Conservation (phyloP, 352 stramenopile genomes). For the Pythium phragmitis region DNA sequence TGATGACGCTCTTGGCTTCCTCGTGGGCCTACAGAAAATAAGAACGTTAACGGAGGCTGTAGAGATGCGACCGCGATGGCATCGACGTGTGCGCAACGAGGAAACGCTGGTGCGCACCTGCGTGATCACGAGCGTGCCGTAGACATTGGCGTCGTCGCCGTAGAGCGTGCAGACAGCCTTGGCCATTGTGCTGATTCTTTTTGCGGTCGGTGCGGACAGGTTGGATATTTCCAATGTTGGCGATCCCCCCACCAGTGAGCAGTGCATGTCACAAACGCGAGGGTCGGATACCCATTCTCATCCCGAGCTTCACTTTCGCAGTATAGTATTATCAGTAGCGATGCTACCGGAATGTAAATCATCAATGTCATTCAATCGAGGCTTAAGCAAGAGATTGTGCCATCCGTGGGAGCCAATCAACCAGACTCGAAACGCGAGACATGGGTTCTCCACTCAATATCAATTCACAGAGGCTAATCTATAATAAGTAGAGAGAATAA, state of each 20-base stretch:
- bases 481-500: too few relatives aligned
- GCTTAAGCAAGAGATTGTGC: conserved; percentile 9
- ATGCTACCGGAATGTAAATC: background rate
- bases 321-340: background rate
- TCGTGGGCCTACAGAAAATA: conserved; percentile 53
- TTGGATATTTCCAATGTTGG: conserved; percentile 10
- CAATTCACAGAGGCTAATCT: conserved; percentile 3
- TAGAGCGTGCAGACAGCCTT: conserved; percentile 88
- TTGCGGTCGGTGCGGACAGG: background rate
- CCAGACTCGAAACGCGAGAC: conserved; percentile 21
- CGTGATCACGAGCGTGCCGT: conserved; percentile 77
- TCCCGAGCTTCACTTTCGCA: background rate
- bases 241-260: conserved; percentile 20
- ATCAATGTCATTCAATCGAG: background rate
- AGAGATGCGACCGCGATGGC: background rate
- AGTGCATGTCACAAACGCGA: conserved; percentile 15
- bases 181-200: conserved; percentile 46
- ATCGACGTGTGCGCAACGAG: background rate
- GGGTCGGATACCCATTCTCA: conserved; percentile 8
- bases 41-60: conserved; percentile 1
- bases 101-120: conserved; percentile 34
- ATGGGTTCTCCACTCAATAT: conserved; percentile 10
- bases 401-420: conserved; percentile 30
- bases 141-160: conserved; percentile 78
- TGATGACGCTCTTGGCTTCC: conserved; percentile 86